Evolutionary conservation across 768 basidiomycete species (phyloP).

Genomic region (Mycena chlorophos): DNA sequence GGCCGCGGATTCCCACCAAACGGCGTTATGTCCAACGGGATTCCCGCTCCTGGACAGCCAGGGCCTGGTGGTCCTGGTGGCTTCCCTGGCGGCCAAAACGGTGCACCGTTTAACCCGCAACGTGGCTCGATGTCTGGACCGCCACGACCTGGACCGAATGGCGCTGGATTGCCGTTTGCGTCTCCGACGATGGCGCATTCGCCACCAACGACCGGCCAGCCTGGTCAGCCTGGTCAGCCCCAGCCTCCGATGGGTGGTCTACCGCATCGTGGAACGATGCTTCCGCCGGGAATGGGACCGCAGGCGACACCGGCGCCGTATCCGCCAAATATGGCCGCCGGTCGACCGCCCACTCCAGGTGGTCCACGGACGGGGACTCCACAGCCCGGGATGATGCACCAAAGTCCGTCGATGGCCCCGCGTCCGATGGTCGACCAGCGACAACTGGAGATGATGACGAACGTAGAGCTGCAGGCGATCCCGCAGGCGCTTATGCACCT

Average conservation of each 20-base stretch:
- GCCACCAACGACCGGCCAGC: conserved; percentile 45
- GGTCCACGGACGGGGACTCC: conserved; percentile 61
- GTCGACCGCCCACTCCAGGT: conserved; percentile 52
- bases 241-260: conserved; percentile 50
- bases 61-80: conserved; percentile 37
- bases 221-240: conserved; percentile 26
- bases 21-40: conserved; percentile 31
- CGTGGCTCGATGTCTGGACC: conserved; percentile 35
- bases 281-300: conserved; percentile 46
- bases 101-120: conserved; percentile 25
- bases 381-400: conserved; percentile 47
- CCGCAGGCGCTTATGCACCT: conserved; percentile 33
- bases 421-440: conserved; percentile 28
- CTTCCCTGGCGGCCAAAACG: conserved; percentile 28
- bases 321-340: conserved; percentile 37
- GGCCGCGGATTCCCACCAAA: conserved; percentile 27
- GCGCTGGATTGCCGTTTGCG: conserved; percentile 51
- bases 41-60: conserved; percentile 24
- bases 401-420: conserved; percentile 56
- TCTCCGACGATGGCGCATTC: conserved; percentile 68
- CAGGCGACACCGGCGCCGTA: conserved; percentile 45
- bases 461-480: conserved; percentile 44
- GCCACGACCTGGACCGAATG: conserved; percentile 43
- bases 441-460: conserved; percentile 28
- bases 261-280: conserved; percentile 48